Percentiles rank a stretch among this genome's conserved stretches.
phyloP scores from a whole-genome alignment of 192 early-diverging fungal species.

The Rhizoclosmatium globosum region DNA sequence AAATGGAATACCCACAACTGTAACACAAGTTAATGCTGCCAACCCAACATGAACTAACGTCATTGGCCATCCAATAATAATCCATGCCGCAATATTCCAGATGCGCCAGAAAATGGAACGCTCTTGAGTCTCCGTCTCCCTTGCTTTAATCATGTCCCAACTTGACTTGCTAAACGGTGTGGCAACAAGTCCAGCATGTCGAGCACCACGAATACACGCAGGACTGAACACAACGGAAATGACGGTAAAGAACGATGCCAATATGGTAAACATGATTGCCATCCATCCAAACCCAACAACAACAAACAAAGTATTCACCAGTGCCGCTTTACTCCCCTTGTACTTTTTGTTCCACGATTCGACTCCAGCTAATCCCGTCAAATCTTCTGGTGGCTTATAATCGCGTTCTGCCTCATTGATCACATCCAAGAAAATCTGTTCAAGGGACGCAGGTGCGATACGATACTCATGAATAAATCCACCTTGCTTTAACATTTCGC shows the following conservation, averaged over 20 bases:
- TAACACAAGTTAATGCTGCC: background rate
- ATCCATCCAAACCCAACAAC: background rate
- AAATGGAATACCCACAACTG: background rate
- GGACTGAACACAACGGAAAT: background rate
- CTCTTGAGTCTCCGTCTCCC: background rate
- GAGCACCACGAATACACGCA: background rate
- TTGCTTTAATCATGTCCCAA: background rate
- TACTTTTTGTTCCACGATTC: background rate
- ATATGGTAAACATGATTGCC: background rate
- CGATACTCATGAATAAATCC: slow-evolving; percentile 14
- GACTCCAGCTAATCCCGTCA: background rate
- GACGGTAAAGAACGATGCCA: background rate
- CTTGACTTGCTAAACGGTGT: background rate
- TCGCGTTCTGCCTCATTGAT: slow-evolving; percentile 11
- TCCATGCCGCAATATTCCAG: background rate
- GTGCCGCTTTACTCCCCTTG: background rate
- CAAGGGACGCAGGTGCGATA: slow-evolving; percentile 18
- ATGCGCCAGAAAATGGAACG: background rate
- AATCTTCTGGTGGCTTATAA: background rate
- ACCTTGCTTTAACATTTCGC: slow-evolving; percentile 7
- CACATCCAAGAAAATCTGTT: slow-evolving; percentile 31
- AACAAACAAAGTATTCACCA: background rate
- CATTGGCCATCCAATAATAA: background rate
- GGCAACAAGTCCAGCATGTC: background rate
- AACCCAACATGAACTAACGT: background rate